Conservation (phyloP, 176 grass and related monocot genomes). For the Juncus inflexus region DNA sequence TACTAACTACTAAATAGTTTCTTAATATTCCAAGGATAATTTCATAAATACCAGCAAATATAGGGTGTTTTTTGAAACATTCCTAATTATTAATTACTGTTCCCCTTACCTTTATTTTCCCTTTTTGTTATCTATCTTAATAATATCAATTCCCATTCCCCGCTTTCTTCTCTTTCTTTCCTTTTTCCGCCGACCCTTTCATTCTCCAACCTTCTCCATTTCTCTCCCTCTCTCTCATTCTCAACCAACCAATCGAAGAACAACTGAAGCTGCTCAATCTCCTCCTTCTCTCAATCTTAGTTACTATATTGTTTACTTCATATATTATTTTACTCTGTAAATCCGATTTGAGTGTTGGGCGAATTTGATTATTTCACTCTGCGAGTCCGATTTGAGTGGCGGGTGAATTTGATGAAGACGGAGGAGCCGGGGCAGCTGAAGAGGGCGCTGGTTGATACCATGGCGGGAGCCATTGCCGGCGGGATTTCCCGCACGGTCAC, state of each 20-base stretch:
- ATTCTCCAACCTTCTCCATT: not conserved
- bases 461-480: slow-evolving; percentile 78
- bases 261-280: too few species aligned
- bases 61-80: too few species aligned
- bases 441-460: slow-evolving; percentile 59
- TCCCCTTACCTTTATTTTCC: too few species aligned
- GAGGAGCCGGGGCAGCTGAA: slow-evolving; percentile 66
- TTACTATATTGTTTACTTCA: not conserved
- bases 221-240: not conserved
- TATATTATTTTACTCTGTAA: not conserved
- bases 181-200: not conserved
- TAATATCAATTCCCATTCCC: not conserved
- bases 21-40: too few species aligned
- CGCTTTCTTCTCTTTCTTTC: not conserved
- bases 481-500: slow-evolving; percentile 89
- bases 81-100: too few species aligned
- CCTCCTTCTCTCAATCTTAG: not conserved
- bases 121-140: too few species aligned
- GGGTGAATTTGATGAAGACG: slow-evolving; percentile 11
- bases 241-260: too few species aligned
- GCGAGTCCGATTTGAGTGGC: too few species aligned
- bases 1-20: too few species aligned
- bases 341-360: too few species aligned
- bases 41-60: too few species aligned
- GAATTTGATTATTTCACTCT: too few species aligned